Percentiles rank a stretch among this genome's conserved stretches.
Conservation (phyloP, 2,329 filamentous ascomycete genomes). For the Epichloe typhina region DNA sequence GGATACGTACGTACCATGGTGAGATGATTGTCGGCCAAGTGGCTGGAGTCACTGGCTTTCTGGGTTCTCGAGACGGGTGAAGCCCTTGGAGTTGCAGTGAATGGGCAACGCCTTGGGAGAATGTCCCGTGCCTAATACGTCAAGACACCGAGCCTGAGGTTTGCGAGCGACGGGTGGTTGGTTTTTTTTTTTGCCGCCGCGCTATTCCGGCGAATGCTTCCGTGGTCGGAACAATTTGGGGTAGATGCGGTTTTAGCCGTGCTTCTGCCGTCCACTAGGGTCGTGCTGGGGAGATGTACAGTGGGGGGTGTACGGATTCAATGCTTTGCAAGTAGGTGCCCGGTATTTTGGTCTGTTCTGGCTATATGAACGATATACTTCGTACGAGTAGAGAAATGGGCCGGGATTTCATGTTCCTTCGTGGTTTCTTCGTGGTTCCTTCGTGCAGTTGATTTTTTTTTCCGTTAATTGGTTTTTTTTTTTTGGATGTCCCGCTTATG, state of each 20-base stretch:
- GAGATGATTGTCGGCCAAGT: conserved; percentile 4
- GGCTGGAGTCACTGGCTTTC: neutral
- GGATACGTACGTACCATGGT: conserved; percentile 16
- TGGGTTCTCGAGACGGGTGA: neutral
- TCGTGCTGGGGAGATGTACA: no score
- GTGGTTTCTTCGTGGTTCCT: no score
- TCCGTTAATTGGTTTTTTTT: no score
- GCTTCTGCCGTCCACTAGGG: conserved; percentile 11
- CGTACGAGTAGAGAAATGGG: no score
- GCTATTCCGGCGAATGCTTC: conserved; percentile 13
- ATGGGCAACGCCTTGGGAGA: conserved; percentile 3
- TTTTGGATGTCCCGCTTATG: no score
- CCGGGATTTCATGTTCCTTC: no score
- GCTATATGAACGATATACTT: no score
- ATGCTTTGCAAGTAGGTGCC: no score
- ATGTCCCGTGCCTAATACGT: conserved; percentile 13
- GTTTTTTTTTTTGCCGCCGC: conserved; percentile 12
- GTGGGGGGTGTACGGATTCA: no score
- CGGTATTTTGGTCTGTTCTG: no score
- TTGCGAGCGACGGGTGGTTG: conserved; percentile 7
- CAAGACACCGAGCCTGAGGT: conserved; percentile 12
- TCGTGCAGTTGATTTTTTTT: no score
- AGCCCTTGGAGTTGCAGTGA: neutral
- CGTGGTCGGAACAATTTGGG: conserved; percentile 15
- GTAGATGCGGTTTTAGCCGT: conserved; percentile 12